Evolutionary conservation across 108 stramenopile genomes (phyloP).

Genomic region (Cylindrotheca fusiformis): DNA sequence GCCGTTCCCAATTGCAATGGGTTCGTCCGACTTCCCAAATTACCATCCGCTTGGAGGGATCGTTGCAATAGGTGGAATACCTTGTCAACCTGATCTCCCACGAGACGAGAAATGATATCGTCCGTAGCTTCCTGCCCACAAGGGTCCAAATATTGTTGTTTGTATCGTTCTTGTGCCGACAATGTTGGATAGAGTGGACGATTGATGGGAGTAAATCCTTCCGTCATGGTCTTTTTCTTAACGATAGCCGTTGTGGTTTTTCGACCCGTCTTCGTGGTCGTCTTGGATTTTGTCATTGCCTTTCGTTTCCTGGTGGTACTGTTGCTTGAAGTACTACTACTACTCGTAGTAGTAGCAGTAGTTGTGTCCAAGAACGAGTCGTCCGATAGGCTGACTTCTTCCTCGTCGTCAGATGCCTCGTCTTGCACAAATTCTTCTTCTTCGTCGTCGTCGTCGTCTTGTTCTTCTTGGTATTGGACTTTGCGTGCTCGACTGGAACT

Average conservation of each 20-base stretch:
- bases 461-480: not conserved
- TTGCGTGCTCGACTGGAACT: not conserved
- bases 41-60: slow-evolving; percentile 5
- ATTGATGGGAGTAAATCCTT: slow-evolving; percentile 37
- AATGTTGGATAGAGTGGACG: slow-evolving; percentile 30
- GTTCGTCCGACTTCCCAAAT: slow-evolving; percentile 23
- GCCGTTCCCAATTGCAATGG: slow-evolving; percentile 62
- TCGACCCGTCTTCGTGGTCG: not conserved
- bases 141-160: slow-evolving; percentile 57
- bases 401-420: not conserved
- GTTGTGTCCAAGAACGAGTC: no score
- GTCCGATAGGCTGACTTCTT: not conserved
- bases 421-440: not conserved
- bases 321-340: no score
- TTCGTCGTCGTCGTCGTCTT: not conserved
- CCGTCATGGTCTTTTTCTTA: slow-evolving; percentile 27
- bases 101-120: slow-evolving; percentile 62
- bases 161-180: slow-evolving; percentile 30
- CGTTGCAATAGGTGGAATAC: slow-evolving; percentile 40
- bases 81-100: slow-evolving; percentile 57
- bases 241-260: not conserved
- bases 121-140: slow-evolving; percentile 77
- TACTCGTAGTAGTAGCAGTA: no score
- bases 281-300: slow-evolving; percentile 5
- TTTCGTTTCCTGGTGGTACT: not conserved